Evolutionary conservation across 192 early-diverging fungal genomes (phyloP), one percentile per base, ranked within the genome.

Genomic region (Linnemannia schmuckeri): DNA sequence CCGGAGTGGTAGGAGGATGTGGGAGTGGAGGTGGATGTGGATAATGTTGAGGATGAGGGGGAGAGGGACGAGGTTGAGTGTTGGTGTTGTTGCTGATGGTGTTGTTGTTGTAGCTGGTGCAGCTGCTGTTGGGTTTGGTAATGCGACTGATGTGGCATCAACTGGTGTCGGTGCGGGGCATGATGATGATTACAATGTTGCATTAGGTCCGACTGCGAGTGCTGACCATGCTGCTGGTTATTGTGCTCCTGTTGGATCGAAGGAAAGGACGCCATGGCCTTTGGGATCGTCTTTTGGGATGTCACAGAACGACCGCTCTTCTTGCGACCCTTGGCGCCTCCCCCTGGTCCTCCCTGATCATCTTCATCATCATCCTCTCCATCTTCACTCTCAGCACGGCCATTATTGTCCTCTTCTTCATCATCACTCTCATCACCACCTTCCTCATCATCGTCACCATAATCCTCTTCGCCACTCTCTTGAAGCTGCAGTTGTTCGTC

Each of bases 1-100:
- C 85, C 80, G 0, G 73, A 80, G 55, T 80, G 74, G 15, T 74
- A 33, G 4, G 78, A 72, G 15, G 83, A 74, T n/a, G 69, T 15
- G 6, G 77, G 44, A 20, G n/a, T 41, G 4, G 52, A 52, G 6
- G 71, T 46, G 35, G 76, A 63, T 27, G 27, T 18, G 0, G 75
- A 35, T 13, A 75, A 79, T 30, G 44, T 33, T 22, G 78, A 77
- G 38, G 72, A 69, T 7, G 82, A 44, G 35, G 72, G 42, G 76
- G 76, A 52, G 49, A 44, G 37, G 7, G 69, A 38, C 4, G 71
- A n/a, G 54, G 82, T 15, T 5, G 72, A 57, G 10, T 63, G n/a
- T 33, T 41, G 35, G 41, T 76, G 70, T 9, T 76, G 80, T 40
- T 72, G 74, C 37, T 71, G 74, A 0, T 76, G 49, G 12, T 73